Evolutionary conservation across 768 basidiomycete species (phyloP).

Genomic region (Lactarius akahatsu): DNA sequence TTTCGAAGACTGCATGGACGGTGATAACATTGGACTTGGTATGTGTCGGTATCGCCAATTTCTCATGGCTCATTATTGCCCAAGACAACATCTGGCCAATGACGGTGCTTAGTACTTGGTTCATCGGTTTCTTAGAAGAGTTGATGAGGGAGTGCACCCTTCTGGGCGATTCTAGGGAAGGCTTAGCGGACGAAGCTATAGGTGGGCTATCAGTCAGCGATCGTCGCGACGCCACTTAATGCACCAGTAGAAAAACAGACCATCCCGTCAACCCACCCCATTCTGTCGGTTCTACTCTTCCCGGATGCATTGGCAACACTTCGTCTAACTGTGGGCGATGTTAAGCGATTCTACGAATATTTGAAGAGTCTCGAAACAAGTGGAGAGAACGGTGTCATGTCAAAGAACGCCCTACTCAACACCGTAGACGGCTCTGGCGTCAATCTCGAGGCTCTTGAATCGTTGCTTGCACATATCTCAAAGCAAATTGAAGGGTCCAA

Average conservation of each 20-base stretch:
- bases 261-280: constrained; percentile 30
- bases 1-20: constrained; percentile 66
- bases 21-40: constrained; percentile 65
- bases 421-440: constrained; percentile 64
- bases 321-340: constrained; percentile 49
- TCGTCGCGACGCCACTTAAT: not conserved
- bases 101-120: constrained; percentile 60
- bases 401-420: constrained; percentile 62
- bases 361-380: constrained; percentile 54
- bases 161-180: constrained; percentile 33
- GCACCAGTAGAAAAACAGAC: constrained; percentile 7
- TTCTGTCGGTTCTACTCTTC: constrained; percentile 61
- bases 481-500: constrained; percentile 33
- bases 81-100: constrained; percentile 75
- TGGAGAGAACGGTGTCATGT: constrained; percentile 62
- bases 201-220: constrained; percentile 7
- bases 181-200: constrained; percentile 13
- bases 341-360: constrained; percentile 57
- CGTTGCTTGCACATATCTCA: constrained; percentile 43
- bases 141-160: constrained; percentile 55
- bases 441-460: constrained; percentile 52
- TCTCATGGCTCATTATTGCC: constrained; percentile 16
- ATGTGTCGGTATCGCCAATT: constrained; percentile 16
- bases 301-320: constrained; percentile 59
- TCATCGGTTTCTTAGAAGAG: constrained; percentile 57